Evolutionary conservation across 805 yeast genomes (phyloP), one percentile per base, ranked within the genome.

Genomic region (Candida stauntonica): DNA sequence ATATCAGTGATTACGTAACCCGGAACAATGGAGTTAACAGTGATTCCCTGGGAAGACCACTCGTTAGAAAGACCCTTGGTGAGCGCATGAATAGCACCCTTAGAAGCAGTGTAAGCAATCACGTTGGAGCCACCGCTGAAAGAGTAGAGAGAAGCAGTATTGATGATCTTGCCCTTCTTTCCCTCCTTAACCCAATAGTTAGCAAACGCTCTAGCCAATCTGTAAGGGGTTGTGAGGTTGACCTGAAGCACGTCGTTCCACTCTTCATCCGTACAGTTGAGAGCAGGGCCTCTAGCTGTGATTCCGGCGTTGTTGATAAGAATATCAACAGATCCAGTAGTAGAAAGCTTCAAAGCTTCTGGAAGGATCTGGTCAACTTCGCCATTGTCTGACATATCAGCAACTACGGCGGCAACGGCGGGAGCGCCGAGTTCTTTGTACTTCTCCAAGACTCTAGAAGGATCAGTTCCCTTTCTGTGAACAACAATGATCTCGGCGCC

Each of bases 281-380:
- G 64, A 29, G 64, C 66, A 13, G 85, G 84, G 17, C 70, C 62
- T 17, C 75, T 68, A 86, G 88, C 81, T 7, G 86, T 77, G 24
- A 85, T 77, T 29, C 96, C 96, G 15, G 96, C 95, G 58, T 87
- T 87, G 55, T 93, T 93, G 36, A 87, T 87, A 50, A 84, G 76
- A 14, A 85, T 68, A 60, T 87, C 95, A 46, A 87, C 77, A 46
- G 74, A 73, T 38, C 80, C 79, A n/a, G 54, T 48, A 29, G 50
- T 37, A 55, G 87, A 86, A 52, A 85, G 88, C 45, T 64, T 51
- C 47, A 42, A 12, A 5, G 40, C 34, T 35, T 36, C n/a, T 16
- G 39, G 37, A 8, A 42, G 19, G 29, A 42, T 31, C 26, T 34
- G 30, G 18, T 38, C 41, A 12, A 42, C 39, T 16, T 38, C 45